Conservation (phyloP, 78 protist genomes). For the Paulinella micropora region DNA sequence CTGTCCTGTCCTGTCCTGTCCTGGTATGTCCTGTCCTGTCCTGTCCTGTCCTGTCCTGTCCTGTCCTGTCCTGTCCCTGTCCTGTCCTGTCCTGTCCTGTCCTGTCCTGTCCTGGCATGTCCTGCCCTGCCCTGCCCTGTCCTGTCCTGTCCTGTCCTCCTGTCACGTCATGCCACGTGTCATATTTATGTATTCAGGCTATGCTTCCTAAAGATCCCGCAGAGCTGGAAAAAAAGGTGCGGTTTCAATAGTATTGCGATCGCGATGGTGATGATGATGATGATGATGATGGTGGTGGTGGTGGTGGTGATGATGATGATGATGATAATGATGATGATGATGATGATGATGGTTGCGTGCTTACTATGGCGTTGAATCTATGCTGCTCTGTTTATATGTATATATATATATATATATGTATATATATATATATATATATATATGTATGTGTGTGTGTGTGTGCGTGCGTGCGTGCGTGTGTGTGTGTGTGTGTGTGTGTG, state of each 20-base stretch:
- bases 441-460: not conserved
- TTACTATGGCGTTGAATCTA: not conserved
- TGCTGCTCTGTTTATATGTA: not conserved
- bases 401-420: not conserved
- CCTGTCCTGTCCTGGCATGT: too few species aligned
- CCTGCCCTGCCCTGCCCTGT: too few species aligned
- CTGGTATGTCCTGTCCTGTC: not conserved
- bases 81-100: too few species aligned
- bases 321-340: not conserved
- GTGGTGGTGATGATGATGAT: not conserved
- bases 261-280: not conserved
- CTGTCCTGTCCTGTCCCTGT: too few species aligned
- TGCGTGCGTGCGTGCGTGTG: not conserved
- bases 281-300: not conserved
- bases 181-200: too few species aligned
- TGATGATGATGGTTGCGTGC: not conserved
- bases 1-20: not conserved
- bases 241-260: not conserved
- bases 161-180: too few species aligned
- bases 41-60: not conserved
- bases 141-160: too few species aligned
- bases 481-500: not conserved
- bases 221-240: not conserved
- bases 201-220: too few species aligned
- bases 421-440: not conserved